A percentile compares a stretch with the other conserved stretches of the same genome.
phyloP scores from a whole-genome alignment of 768 basidiomycete genomes.

The Tubosaeta sp. region DNA sequence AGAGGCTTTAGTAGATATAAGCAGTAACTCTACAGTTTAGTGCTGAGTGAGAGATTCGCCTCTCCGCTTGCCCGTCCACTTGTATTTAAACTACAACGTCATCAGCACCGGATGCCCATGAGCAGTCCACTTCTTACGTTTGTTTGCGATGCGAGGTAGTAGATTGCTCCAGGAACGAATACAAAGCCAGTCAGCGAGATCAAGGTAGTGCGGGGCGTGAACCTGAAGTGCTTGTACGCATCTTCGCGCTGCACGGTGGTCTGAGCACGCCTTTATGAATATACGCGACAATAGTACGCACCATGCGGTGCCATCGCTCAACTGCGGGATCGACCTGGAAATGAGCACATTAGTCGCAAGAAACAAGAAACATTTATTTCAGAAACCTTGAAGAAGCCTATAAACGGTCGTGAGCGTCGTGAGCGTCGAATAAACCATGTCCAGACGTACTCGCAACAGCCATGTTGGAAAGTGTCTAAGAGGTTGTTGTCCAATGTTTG shows the following conservation, averaged over 20 bases:
- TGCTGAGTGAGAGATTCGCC: slow-evolving; percentile 36
- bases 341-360: slow-evolving; percentile 1
- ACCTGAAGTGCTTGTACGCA: slow-evolving; percentile 79
- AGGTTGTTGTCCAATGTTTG: slow-evolving; percentile 32
- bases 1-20: slow-evolving; percentile 51
- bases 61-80: slow-evolving; percentile 50
- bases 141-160: slow-evolving; percentile 39
- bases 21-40: slow-evolving; percentile 10
- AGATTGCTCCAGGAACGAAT: slow-evolving; percentile 56
- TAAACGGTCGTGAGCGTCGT: slow-evolving; percentile 9
- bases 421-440: background rate
- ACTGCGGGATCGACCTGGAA: slow-evolving; percentile 50
- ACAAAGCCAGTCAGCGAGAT: slow-evolving; percentile 59
- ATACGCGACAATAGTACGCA: slow-evolving; percentile 25
- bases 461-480: slow-evolving; percentile 38
- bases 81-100: slow-evolving; percentile 44
- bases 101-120: slow-evolving; percentile 4
- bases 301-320: slow-evolving; percentile 62
- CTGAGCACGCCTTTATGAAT: background rate
- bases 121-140: slow-evolving; percentile 35
- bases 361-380: background rate
- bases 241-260: slow-evolving; percentile 60
- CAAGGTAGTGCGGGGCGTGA: slow-evolving; percentile 65
- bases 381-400: slow-evolving; percentile 58
- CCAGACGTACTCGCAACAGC: slow-evolving; percentile 57